These are phyloP conservation scores for Phlebopus sp. DNA, from an alignment of 1,284 basidiomycete species.

Conservation along the genomic window DNA sequence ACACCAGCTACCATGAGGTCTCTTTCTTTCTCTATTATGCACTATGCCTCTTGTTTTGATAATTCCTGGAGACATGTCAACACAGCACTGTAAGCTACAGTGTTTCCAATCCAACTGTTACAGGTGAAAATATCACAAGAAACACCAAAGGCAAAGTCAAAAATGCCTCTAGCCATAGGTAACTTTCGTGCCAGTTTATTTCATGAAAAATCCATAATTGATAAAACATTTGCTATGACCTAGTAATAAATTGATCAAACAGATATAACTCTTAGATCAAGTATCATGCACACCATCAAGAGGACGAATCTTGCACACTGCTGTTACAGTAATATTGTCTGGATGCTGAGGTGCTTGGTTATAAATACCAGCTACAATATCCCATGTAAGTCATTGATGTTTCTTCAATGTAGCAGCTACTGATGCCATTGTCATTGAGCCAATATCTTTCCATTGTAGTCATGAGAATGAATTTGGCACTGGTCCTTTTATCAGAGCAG, in stretches of 20 bases:
- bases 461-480: neutral
- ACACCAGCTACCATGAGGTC: slow-evolving; percentile 16
- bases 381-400: slow-evolving; percentile 15
- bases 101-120: slow-evolving; percentile 18
- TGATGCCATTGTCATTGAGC: slow-evolving; percentile 12
- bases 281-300: neutral
- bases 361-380: slow-evolving; percentile 18
- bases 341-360: slow-evolving; percentile 1
- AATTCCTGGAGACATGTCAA: slow-evolving; percentile 8
- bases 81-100: slow-evolving; percentile 24
- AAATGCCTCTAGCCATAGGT: slow-evolving; percentile 23
- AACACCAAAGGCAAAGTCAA: slow-evolving; percentile 21
- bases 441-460: slow-evolving; percentile 23
- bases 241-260: neutral
- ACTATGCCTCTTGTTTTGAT: slow-evolving; percentile 14
- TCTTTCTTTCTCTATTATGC: neutral
- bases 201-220: slow-evolving; percentile 2
- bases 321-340: neutral
- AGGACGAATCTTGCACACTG: slow-evolving; percentile 1
- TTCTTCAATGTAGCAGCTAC: slow-evolving; percentile 10
- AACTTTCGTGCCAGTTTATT: slow-evolving; percentile 14
- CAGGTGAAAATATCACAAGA: slow-evolving; percentile 22
- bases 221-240: slow-evolving; percentile 1
- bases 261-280: neutral
- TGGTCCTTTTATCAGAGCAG: neutral